Evolutionary conservation across 352 stramenopile genomes (phyloP).

Genomic region (Phytophthora vignae): DNA sequence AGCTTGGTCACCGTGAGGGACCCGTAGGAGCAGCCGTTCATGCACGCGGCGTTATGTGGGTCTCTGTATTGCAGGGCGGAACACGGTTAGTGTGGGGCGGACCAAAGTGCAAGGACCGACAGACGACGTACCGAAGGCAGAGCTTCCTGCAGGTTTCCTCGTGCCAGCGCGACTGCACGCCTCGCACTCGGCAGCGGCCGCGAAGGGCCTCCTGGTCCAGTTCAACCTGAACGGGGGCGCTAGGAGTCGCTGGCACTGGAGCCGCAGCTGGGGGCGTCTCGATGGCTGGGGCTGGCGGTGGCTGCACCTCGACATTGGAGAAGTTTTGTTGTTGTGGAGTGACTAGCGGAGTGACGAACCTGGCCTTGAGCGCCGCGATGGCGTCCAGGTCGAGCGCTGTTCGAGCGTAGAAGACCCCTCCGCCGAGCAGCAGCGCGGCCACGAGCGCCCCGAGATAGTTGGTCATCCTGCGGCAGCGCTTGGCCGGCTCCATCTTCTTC

Average conservation of each 20-base stretch:
- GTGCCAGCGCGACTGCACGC: slow-evolving; percentile 76
- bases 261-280: not conserved
- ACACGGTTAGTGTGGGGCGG: slow-evolving; percentile 11
- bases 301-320: slow-evolving; percentile 5
- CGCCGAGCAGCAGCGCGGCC: slow-evolving; percentile 29
- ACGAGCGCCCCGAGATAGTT: slow-evolving; percentile 39
- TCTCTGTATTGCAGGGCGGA: slow-evolving; percentile 38
- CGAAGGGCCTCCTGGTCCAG: slow-evolving; percentile 52
- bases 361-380: slow-evolving; percentile 27
- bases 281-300: not conserved
- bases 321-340: slow-evolving; percentile 13
- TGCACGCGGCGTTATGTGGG: slow-evolving; percentile 67
- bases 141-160: slow-evolving; percentile 77
- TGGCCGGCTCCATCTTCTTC: slow-evolving; percentile 75
- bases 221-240: slow-evolving; percentile 4
- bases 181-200: slow-evolving; percentile 61
- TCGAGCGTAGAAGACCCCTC: slow-evolving; percentile 27
- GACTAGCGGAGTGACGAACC: slow-evolving; percentile 10
- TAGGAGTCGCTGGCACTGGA: not conserved
- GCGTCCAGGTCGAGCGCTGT: slow-evolving; percentile 18
- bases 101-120: not conserved
- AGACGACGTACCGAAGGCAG: slow-evolving; percentile 47
- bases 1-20: slow-evolving; percentile 77
- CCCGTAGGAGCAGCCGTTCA: slow-evolving; percentile 81
- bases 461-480: slow-evolving; percentile 45